These are phyloP conservation scores for Ceratocystis colombiana DNA, from an alignment of 2,329 filamentous ascomycete genomes.

Conservation along the genomic window DNA sequence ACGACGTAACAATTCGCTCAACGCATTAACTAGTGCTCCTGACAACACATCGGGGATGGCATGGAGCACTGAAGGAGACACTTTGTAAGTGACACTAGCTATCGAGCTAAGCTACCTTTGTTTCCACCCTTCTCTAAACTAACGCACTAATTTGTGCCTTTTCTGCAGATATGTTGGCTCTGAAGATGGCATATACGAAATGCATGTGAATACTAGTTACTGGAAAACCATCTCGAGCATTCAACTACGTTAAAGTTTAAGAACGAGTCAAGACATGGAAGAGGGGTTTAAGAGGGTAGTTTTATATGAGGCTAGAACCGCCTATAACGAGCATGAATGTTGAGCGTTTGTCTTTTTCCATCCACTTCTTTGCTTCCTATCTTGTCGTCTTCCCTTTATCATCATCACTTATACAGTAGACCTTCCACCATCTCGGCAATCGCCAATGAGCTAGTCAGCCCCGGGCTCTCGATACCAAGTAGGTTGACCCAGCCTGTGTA, in stretches of 20 bases:
- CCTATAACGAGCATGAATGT: neutral
- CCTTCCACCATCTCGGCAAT: constrained; percentile 65
- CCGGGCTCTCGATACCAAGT: constrained; percentile 86
- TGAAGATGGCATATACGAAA: constrained; percentile 67
- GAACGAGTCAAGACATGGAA: constrained; percentile 25
- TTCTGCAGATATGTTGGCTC: constrained; percentile 48
- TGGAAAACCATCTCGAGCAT: constrained; percentile 51
- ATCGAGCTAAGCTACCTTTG: neutral
- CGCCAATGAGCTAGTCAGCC: constrained; percentile 75
- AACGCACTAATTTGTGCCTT: neutral
- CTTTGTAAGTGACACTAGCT: constrained; percentile 40
- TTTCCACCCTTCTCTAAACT: neutral
- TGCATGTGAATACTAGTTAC: constrained; percentile 52
- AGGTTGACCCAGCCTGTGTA: constrained; percentile 79
- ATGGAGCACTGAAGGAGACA: constrained; percentile 52
- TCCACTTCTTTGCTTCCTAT: constrained; percentile 25
- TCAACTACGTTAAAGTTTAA: constrained; percentile 37
- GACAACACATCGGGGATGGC: constrained; percentile 52
- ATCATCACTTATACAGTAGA: constrained; percentile 37
- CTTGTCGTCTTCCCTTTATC: too few species aligned
- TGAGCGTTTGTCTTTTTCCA: neutral
- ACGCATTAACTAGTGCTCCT: constrained; percentile 35
- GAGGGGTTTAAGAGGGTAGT: neutral
- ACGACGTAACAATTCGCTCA: neutral
- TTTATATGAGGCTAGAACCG: neutral